phyloP scores from a whole-genome alignment of 2,329 filamentous ascomycete genomes.

The Fusarium falciforme region DNA sequence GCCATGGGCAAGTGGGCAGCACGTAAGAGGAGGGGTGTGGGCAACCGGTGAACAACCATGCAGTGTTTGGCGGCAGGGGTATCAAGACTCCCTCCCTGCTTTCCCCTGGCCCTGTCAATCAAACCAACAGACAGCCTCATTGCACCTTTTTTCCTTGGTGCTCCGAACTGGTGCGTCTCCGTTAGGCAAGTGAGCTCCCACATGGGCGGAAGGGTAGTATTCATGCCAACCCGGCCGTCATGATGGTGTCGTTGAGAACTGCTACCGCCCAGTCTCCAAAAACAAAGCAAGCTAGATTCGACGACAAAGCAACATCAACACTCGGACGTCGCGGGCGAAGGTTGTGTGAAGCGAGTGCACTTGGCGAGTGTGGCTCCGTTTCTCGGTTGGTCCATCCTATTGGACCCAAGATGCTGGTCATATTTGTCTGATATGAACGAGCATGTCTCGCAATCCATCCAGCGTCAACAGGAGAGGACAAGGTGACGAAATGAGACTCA shows the following conservation, averaged over 20 bases:
- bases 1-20: slow-evolving; percentile 27
- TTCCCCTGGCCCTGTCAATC: slow-evolving; percentile 35
- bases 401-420: background rate
- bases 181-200: background rate
- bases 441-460: background rate
- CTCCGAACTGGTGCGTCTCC: slow-evolving; percentile 1
- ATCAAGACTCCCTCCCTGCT: slow-evolving; percentile 14
- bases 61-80: slow-evolving; percentile 39
- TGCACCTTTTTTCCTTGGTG: slow-evolving; percentile 15
- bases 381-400: slow-evolving; percentile 1
- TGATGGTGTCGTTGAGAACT: slow-evolving; percentile 14
- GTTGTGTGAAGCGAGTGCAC: slow-evolving; percentile 19
- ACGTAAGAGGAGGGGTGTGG: slow-evolving; percentile 24
- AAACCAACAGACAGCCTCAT: slow-evolving; percentile 8
- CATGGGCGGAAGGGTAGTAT: slow-evolving; percentile 10
- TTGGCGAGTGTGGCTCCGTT: slow-evolving; percentile 10
- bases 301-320: slow-evolving; percentile 9
- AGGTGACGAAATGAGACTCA: background rate
- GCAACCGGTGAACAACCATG: slow-evolving; percentile 42
- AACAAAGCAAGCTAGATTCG: background rate
- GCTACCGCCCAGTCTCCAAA: slow-evolving; percentile 1
- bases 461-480: background rate
- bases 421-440: slow-evolving; percentile 12
- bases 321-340: slow-evolving; percentile 7
- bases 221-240: slow-evolving; percentile 3